Base-by-base conservation (phyloP, 2,329 filamentous ascomycete species). In the Colletotrichum phormii region DNA sequence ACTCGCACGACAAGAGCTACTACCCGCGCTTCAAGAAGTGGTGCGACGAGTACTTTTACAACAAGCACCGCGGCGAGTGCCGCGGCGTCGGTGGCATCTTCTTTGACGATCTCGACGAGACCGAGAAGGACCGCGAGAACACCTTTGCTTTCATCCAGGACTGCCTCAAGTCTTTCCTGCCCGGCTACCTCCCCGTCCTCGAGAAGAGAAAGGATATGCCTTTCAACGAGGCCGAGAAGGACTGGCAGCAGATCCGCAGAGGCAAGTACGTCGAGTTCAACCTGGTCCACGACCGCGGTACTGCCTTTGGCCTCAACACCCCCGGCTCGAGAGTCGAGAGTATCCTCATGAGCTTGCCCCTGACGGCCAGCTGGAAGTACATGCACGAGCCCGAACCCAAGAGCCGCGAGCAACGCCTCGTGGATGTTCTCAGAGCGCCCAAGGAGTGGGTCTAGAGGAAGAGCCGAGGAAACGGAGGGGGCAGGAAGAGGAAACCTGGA, bases 251-350 rank as follows among this genome's bases (percentile, higher is more conserved):
- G 86, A 88, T 99, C 75, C 90, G 97, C 62, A 88, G 97, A 76
- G 97, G 97, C n/a, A 89, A 95, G 78, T 99, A 99, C 81, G 97
- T 99, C 75, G 97, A 99, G 84, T 99, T 99, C 84, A 99, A 99
- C 84, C 89, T 99, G 49, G 95, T 99, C 68, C 95, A 99, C 84
- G 97, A 99, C 84, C 91, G 97, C 31, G 97, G 97, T 3, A 99
- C 97, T 2, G 92, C 94, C 8, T 99, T 99, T 82, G 97, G 97
- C 1, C 86, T 99, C 75, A 97, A 97, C 79, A 98, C 96, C 0
- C 97, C 97, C 0, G 95, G 95, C 54, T 93, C 95, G 6, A 89
- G 97, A 74, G 92, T 99, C 3, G 97, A 99, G 87, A 98, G 95
- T 82, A 99, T 99, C 71, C 85, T 99, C 76, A 98, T 99, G 95